Evolutionary conservation across 345 rosid species (phyloP).

Genomic region (Viola odorata): DNA sequence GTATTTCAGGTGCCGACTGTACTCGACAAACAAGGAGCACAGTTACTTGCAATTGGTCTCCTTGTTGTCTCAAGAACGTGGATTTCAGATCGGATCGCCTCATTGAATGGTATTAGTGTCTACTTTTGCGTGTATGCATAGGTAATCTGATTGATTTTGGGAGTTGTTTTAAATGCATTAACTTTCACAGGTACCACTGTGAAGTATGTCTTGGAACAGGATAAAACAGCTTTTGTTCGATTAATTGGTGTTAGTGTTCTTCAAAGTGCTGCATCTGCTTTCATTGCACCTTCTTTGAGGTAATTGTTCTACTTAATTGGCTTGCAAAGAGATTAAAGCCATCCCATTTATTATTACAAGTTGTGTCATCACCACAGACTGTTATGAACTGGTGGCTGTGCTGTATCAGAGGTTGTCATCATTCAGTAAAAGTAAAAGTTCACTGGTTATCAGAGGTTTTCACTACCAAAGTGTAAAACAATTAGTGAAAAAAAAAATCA

Average conservation of each 20-base stretch:
- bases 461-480: too few species aligned
- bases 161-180: slow-evolving; percentile 13
- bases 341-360: background rate
- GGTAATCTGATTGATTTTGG: slow-evolving; percentile 7
- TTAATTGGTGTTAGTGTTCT: slow-evolving; percentile 85
- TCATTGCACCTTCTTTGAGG: slow-evolving; percentile 93
- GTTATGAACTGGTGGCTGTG: too few species aligned
- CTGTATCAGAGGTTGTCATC: too few species aligned
- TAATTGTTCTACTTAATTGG: slow-evolving; percentile 18
- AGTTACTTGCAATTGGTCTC: slow-evolving; percentile 73
- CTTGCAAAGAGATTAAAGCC: background rate
- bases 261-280: slow-evolving; percentile 94
- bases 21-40: slow-evolving; percentile 90
- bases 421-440: too few species aligned
- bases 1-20: slow-evolving; percentile 68
- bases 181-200: slow-evolving; percentile 78
- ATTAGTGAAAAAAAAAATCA: too few species aligned
- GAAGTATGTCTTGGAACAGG: slow-evolving; percentile 93
- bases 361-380: too few species aligned
- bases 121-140: slow-evolving; percentile 7
- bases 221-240: slow-evolving; percentile 71
- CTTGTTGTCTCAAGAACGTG: slow-evolving; percentile 90
- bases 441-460: too few species aligned
- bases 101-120: slow-evolving; percentile 62
- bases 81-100: slow-evolving; percentile 95